A percentile compares a stretch with the other conserved stretches of the same genome.
These are phyloP conservation scores for Coffea humblotiana DNA, from an alignment of 305 asterid genomes.

Conservation along the genomic window DNA sequence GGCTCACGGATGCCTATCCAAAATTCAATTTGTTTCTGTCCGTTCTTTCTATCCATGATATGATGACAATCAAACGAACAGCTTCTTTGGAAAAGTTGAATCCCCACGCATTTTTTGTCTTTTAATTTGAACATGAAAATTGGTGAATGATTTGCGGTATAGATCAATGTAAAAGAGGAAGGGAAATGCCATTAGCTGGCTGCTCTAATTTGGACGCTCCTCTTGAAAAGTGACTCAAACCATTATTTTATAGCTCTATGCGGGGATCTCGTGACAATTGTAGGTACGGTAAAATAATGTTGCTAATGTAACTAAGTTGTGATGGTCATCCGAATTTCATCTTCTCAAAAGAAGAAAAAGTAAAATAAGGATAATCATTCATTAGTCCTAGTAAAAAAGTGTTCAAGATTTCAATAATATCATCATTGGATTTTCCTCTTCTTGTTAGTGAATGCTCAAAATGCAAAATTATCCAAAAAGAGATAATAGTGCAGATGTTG, in stretches of 20 bases:
- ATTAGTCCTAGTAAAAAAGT: too few species aligned
- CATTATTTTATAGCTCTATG: too few species aligned
- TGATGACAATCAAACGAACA: not conserved
- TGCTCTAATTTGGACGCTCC: not conserved
- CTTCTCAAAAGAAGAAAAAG: too few species aligned
- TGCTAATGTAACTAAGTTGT: too few species aligned
- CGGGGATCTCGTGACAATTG: not conserved
- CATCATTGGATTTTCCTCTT: not conserved
- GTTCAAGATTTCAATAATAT: not conserved
- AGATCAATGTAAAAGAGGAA: not conserved
- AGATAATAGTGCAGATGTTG: too few species aligned
- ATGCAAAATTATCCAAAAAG: too few species aligned
- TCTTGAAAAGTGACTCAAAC: not conserved
- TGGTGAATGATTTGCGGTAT: not conserved
- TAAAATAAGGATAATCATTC: too few species aligned
- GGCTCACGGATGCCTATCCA: not conserved
- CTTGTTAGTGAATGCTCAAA: not conserved
- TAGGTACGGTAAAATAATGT: not conserved
- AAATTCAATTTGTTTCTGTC: not conserved
- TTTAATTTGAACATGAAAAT: not conserved
- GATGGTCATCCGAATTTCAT: too few species aligned
- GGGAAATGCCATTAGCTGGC: not conserved
- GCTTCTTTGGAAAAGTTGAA: not conserved
- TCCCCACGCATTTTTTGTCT: not conserved
- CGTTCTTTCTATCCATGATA: not conserved